These are phyloP conservation scores for Adansonia digitata DNA, from an alignment of 345 rosid species.

Conservation along the genomic window DNA sequence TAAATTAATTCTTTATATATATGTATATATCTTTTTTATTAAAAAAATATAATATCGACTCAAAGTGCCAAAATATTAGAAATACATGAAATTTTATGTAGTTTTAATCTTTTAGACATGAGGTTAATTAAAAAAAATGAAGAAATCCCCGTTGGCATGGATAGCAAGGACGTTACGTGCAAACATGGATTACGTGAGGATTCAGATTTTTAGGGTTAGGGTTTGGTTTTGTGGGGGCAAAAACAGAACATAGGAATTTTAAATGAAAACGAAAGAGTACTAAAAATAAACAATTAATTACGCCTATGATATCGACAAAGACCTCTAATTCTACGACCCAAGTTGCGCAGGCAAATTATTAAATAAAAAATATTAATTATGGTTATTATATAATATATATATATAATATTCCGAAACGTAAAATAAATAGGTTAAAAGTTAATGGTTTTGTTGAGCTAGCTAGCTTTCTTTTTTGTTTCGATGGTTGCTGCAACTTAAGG, in stretches of 20 bases:
- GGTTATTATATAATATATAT: neutral
- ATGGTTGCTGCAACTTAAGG: constrained; percentile 47
- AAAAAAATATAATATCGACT: neutral
- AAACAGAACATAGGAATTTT: constrained; percentile 8
- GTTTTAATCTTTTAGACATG: neutral
- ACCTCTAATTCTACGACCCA: neutral
- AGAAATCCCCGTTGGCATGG: neutral
- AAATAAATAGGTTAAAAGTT: neutral
- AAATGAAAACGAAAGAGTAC: neutral
- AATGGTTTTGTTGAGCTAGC: neutral
- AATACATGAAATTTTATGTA: neutral
- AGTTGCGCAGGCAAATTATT: no score
- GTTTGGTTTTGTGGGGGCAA: constrained; percentile 23
- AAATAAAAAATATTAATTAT: neutral
- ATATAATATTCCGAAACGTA: neutral
- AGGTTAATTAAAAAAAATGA: neutral
- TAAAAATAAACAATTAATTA: no score
- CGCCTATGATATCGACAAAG: neutral
- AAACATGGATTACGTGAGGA: constrained; percentile 13
- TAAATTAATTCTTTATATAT: no score
- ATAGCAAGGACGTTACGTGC: constrained; percentile 15
- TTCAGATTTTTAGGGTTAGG: constrained; percentile 24
- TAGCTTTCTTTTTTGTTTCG: constrained; percentile 27
- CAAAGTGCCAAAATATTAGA: neutral
- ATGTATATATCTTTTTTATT: no score